Evolutionary conservation across 2,329 filamentous ascomycete genomes (phyloP).

Genomic region (Bipolaris zeicola): DNA sequence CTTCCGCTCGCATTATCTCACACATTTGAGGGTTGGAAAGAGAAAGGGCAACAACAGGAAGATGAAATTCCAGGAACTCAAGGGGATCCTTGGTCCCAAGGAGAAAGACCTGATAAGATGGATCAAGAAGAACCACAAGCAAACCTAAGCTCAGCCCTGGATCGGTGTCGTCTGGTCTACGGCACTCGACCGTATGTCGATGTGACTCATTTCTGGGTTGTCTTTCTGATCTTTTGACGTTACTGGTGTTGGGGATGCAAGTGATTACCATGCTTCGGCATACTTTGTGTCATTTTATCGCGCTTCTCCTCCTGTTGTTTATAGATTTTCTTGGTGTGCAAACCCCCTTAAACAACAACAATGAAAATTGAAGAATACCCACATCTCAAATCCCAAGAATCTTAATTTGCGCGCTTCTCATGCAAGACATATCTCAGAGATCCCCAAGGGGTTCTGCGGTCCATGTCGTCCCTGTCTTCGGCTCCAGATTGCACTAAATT

Average conservation of each 20-base stretch:
- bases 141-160: background rate
- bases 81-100: conserved; percentile 22
- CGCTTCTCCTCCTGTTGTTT: background rate
- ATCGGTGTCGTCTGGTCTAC: background rate
- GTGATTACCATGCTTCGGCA: conserved; percentile 6
- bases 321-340: conserved; percentile 1
- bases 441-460: background rate
- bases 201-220: background rate
- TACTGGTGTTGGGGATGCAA: conserved; percentile 15
- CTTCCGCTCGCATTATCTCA: conserved; percentile 33
- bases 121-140: conserved; percentile 19
- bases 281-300: background rate
- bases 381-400: too few species aligned
- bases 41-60: conserved; percentile 27
- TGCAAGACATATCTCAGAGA: background rate
- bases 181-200: background rate
- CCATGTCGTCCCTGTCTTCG: too few species aligned
- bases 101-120: conserved; percentile 20
- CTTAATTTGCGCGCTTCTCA: background rate
- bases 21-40: conserved; percentile 28
- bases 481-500: background rate
- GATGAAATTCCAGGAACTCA: conserved; percentile 21
- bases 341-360: background rate
- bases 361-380: background rate
- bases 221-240: background rate